Evolutionary conservation across 2,329 filamentous ascomycete genomes (phyloP), one percentile per base, ranked within the genome.

Genomic region (Clarireedia sp.): DNA sequence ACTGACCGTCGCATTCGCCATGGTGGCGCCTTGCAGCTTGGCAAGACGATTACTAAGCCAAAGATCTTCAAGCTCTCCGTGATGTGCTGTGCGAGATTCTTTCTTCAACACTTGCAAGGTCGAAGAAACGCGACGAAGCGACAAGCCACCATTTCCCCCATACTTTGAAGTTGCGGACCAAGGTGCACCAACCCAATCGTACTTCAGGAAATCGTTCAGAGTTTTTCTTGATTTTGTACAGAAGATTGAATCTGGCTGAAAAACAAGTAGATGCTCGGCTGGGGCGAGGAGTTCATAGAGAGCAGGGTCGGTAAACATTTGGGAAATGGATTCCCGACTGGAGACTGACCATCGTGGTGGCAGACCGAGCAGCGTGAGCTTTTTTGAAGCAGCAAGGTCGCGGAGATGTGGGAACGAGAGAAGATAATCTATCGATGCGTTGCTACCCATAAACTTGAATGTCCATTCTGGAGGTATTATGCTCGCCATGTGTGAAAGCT

Each of bases 381-480:
- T 55, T 1, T 46, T 26, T 1, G 54, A 51, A 4, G 48, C 21
- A 16, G 46, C 33, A 51, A 75, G 70, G 56, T 73, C 69, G 55
- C 76, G 72, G 23, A 73, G 68, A 33, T 72, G 71, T 38, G 73
- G 69, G 40, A 70, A 51, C 1, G 16, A 69, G 38, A 81, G 67
- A 59, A 71, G 73, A 50, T 54, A 76, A 38, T 69, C 63, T 29
- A 76, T 69, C 41, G 75, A 77, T 55, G 69, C 63, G 8, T 51
- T 51, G 48, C 40, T 55, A 2, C 78, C 78, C 72, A 80, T 78
- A 71, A 80, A 80, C 41, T 74, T 73, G 69, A 80, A 79, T 29
- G 73, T 74, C 79, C 79, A 82, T 68, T 81, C 78, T 1, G 77
- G 74, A 4, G 78, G 78, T 2, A 81, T 74, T 19, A 81, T 76